phyloP scores from a whole-genome alignment of 192 early-diverging fungal genomes.

The Coemansia sp. region DNA sequence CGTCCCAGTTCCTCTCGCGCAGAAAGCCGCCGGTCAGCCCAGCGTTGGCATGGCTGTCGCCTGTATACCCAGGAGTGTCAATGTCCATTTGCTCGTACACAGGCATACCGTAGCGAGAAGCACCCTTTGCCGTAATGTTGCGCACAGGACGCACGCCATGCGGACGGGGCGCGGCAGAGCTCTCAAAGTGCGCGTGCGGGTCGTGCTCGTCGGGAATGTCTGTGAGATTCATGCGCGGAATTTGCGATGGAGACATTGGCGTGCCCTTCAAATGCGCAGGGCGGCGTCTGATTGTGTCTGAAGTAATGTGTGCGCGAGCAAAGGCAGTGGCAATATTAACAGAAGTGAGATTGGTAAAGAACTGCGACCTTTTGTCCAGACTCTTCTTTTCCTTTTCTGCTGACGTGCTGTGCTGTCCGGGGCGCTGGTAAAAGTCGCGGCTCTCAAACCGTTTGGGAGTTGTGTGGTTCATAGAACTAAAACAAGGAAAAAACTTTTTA shows the following conservation, averaged over 20 bases:
- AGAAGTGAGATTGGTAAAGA: constrained; percentile 49
- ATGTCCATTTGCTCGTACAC: constrained; percentile 31
- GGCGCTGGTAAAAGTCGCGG: constrained; percentile 49
- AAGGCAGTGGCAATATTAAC: constrained; percentile 57
- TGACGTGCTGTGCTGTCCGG: constrained; percentile 44
- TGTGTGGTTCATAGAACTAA: constrained; percentile 27
- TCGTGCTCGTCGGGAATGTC: constrained; percentile 22
- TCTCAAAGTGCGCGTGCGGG: constrained; percentile 32
- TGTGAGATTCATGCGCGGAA: constrained; percentile 42
- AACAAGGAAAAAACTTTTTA: constrained; percentile 1
- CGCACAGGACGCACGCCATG: constrained; percentile 33
- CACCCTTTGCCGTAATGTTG: constrained; percentile 29
- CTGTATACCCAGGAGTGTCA: constrained; percentile 11
- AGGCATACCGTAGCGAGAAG: not conserved
- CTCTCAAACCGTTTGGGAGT: constrained; percentile 38
- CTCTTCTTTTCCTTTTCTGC: constrained; percentile 36
- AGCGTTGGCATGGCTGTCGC: constrained; percentile 4
- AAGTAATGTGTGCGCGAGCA: constrained; percentile 47
- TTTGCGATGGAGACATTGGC: constrained; percentile 50
- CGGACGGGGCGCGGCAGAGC: constrained; percentile 21
- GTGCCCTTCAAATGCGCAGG: constrained; percentile 47
- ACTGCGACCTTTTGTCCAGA: constrained; percentile 16
- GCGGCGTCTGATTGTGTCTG: constrained; percentile 45
- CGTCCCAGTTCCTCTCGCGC: constrained; percentile 32
- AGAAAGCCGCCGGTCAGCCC: constrained; percentile 23